These are phyloP conservation scores for Escovopsis sp. DNA, from an alignment of 2,329 filamentous ascomycete genomes.

Conservation along the genomic window DNA sequence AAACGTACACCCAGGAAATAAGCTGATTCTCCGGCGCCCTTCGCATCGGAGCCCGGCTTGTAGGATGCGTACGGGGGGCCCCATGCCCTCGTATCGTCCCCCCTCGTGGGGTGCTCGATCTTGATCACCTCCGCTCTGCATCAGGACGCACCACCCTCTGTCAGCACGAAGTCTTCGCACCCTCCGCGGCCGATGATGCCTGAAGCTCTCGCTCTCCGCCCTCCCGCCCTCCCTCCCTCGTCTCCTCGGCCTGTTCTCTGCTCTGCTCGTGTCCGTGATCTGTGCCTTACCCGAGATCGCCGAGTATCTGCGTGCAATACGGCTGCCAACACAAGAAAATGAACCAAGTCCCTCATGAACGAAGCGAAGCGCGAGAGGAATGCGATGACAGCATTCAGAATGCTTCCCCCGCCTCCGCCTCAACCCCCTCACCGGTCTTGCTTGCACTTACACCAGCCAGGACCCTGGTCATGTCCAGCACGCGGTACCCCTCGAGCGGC, in stretches of 20 bases:
- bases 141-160: not conserved
- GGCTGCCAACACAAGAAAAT: slow-evolving; percentile 47
- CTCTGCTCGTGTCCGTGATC: not conserved
- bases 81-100: slow-evolving; percentile 93
- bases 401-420: too few species aligned
- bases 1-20: slow-evolving; percentile 74
- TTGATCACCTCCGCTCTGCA: slow-evolving; percentile 88
- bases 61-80: slow-evolving; percentile 86
- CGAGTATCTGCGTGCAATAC: slow-evolving; percentile 93
- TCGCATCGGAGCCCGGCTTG: slow-evolving; percentile 37
- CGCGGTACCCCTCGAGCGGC: slow-evolving; percentile 72
- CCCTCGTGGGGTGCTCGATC: slow-evolving; percentile 80
- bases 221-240: too few species aligned
- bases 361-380: not conserved
- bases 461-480: slow-evolving; percentile 94
- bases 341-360: not conserved
- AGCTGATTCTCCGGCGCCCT: slow-evolving; percentile 78
- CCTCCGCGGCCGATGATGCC: too few species aligned
- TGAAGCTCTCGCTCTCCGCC: too few species aligned
- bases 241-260: not conserved
- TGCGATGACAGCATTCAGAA: too few species aligned
- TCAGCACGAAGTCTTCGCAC: not conserved
- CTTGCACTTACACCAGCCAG: slow-evolving; percentile 63
- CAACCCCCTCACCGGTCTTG: too few species aligned
- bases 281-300: slow-evolving; percentile 69